phyloP scores from a whole-genome alignment of 2,329 filamentous ascomycete genomes.

The Coleophoma cylindrospora region DNA sequence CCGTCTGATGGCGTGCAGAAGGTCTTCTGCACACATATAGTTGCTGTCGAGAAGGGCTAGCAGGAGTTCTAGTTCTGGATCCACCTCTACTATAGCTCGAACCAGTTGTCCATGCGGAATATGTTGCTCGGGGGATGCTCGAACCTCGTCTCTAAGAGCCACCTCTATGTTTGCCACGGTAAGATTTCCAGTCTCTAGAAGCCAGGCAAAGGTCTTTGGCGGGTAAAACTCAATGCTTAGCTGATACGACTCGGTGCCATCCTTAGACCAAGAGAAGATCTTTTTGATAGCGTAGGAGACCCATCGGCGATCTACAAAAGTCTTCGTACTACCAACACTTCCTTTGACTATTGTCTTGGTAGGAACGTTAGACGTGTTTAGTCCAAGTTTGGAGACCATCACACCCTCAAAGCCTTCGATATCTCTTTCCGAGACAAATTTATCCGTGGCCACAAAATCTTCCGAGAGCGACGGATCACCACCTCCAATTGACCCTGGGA shows the following conservation, averaged over 20 bases:
- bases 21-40: conserved; percentile 59
- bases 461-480: conserved; percentile 11
- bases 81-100: conserved; percentile 56
- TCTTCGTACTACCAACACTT: no score
- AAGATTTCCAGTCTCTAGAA: conserved; percentile 55
- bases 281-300: conserved; percentile 47
- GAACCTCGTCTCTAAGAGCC: conserved; percentile 46
- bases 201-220: conserved; percentile 49
- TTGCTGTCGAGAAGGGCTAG: conserved; percentile 61
- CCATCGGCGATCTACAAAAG: conserved; percentile 55
- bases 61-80: conserved; percentile 63
- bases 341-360: no score
- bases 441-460: conserved; percentile 25
- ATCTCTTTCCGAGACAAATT: conserved; percentile 27
- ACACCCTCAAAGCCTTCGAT: conserved; percentile 34
- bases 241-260: conserved; percentile 7
- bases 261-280: conserved; percentile 33
- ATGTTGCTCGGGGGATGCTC: conserved; percentile 27
- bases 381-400: conserved; percentile 25
- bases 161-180: conserved; percentile 54
- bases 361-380: no score
- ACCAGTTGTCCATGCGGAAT: conserved; percentile 57
- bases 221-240: conserved; percentile 39
- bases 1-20: conserved; percentile 59
- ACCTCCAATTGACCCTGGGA: conserved; percentile 17